Base-by-base conservation (phyloP, 805 yeast genomes). In the Candida easanensis region DNA sequence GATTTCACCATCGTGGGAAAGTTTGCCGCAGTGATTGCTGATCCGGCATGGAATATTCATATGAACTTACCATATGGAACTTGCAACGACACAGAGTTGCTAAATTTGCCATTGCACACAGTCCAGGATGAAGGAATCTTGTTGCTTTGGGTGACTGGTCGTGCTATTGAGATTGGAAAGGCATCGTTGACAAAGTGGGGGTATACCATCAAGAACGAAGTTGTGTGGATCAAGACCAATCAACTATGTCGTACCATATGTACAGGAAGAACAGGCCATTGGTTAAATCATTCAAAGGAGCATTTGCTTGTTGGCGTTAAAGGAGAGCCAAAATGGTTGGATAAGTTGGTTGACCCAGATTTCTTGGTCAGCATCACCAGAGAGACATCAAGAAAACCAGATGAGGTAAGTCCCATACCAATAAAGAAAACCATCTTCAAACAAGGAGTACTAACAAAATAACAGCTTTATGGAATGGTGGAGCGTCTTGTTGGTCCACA, bases 191-290 rank as follows among this genome's bases (percentile, higher is more conserved):
- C 61, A 4, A 79, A 76, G 45, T 89, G 97, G 96, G 97, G 97
- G 1, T 90, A 90, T 60, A 60, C 64, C 28, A 78, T 84, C 5
- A 66, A 77, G 18, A 91, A 89, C 61, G 97, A 90, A 60, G 63
- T 90, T 48, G 77, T 90, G 8, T 90, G 98, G 98, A 76, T 88
- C 46, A 90, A 90, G 62, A 79, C 93, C 5, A 90, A 90, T 61
- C 97, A 91, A 60, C 65, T 91, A 48, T 79, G 83, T 17, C 70
- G 96, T 47, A 90, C 97, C 0, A 89, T 90, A 33, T 89, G 95
- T 46, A 91, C 98, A 0, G 98, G 98, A 1, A 69, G 97, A 50
- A 90, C 98, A 0, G 98, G 98, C 0, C 98, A 90, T 61, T 90
- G 98, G 98, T 70, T 90, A 41, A 90, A 90, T 59, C 98, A 90